Evolutionary conservation across 1,284 basidiomycete genomes (phyloP), one percentile per base, ranked within the genome.

Genomic region (Malassezia japonica): DNA sequence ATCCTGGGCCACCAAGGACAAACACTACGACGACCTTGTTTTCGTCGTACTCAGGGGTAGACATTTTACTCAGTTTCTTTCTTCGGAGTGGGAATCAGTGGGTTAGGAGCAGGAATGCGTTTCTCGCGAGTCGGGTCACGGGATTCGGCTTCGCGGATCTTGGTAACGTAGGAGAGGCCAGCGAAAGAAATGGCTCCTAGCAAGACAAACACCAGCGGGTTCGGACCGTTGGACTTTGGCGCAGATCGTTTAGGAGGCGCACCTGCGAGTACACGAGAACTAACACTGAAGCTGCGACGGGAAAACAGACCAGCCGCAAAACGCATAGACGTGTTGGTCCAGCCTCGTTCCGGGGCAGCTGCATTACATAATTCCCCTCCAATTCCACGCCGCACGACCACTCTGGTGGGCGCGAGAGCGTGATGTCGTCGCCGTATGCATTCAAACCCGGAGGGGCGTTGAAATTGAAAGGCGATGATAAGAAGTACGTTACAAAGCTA

Each of bases 1-100:
- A 89, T 49, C 94, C 94, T 20, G 94, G 94, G 1, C 94, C 94
- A 34, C 94, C 94, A 20, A 99, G 84, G 16, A 98, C 91, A 68
- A 89, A 99, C 64, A 98, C 79, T 55, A 99, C 90, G 21, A 81
- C 84, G 60, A 95, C 83, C 60, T 89, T 83, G 46, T 75, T 74
- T 36, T 77, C 74, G 72, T 88, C 82, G 67, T 95, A 95, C 10
- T 77, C 79, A 25, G 65, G 53, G 23, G 38, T 25, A 13, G 28
- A 16, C 37, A 29, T 41, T 16, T 2, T n/a, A 4, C 4, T 53
- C 40, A 42, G 43, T 42, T 18, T 38, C 28, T 50, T 50, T 34
- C 16, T 50, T 25, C 13, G 13, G 23, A 29, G 33, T 35, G 23
- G n/a, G 67, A 35, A 63, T 61, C 43, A 71, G 61, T 12, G 68